Base-by-base conservation (phyloP, 345 rosid genomes). In the Adansonia digitata region DNA sequence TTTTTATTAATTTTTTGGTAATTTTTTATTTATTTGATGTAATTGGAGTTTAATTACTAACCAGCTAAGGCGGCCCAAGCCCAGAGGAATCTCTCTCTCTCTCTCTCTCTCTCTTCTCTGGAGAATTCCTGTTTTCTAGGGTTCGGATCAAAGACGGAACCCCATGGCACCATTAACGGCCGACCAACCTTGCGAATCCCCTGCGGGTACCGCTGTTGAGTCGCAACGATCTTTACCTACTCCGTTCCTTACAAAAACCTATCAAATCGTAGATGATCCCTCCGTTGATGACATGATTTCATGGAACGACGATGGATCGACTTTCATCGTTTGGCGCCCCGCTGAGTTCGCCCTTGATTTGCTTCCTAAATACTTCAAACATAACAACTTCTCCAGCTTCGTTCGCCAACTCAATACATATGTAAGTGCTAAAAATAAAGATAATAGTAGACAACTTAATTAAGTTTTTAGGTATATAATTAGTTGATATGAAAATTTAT, bases 391-490 rank as follows among this genome's bases (percentile, higher is more conserved):
- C 87, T 94, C 98, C 0, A 91, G 97, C 80, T 94, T 94, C 66
- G 98, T 94, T 53, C 97, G 98, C 43, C 97, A 94, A 75, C 97
- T 94, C 67, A 94, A 92, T 40, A 94, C 98, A 69, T 94, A 94
- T 83, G 98, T 94, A 81, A 87, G 92, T 83, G 5, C 35, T 12
- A 11, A 11, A 3, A 27, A 45, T 66, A 12, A 34, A 15, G 40
- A 5, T 52, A 9, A 17, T 4, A 22, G 29, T 15, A 39, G 8
- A 7, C 72, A 67, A 60, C 71, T 17, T 37, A n/a, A 27, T 14
- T 22, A 35, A 15, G 45, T 8, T 56, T 72, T 62, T 15, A 40
- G 15, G 14, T n/a, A n/a, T 8, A 42, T 65, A 48, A 35, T 55
- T 64, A 37, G 9, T 48, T 27, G n/a, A 3, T 20, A 20, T 1